phyloP scores from a whole-genome alignment of 768 basidiomycete species.

The Dentipellis fragilis region DNA sequence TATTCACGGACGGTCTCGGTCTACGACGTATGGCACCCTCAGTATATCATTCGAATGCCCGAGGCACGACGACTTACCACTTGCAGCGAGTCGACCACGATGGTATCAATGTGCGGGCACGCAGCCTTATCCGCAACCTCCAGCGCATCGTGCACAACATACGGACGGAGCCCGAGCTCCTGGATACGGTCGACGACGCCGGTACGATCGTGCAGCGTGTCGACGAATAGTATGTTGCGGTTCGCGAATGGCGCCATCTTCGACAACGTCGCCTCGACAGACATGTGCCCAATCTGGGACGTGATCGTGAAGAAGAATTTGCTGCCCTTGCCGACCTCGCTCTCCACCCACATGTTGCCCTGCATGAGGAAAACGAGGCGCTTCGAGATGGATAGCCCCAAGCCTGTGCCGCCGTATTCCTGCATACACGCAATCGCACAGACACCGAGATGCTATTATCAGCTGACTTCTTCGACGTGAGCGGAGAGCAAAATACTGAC shows the following conservation, averaged over 20 bases:
- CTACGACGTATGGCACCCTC: slow-evolving; percentile 26
- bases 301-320: slow-evolving; percentile 96
- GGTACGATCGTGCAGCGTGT: slow-evolving; percentile 68
- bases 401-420: slow-evolving; percentile 96
- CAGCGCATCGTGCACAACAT: slow-evolving; percentile 66
- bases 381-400: slow-evolving; percentile 95
- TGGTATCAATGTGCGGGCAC: slow-evolving; percentile 87
- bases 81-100: slow-evolving; percentile 82
- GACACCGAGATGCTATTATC: too few species aligned
- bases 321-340: slow-evolving; percentile 85
- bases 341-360: slow-evolving; percentile 98
- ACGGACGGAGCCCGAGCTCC: slow-evolving; percentile 71
- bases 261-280: slow-evolving; percentile 58
- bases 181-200: slow-evolving; percentile 68
- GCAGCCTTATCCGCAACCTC: slow-evolving; percentile 75
- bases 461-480: too few species aligned
- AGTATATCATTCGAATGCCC: neutral
- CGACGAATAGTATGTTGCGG: slow-evolving; percentile 85
- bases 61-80: slow-evolving; percentile 45
- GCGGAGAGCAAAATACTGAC: slow-evolving; percentile 29
- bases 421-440: slow-evolving; percentile 17
- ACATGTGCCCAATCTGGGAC: slow-evolving; percentile 68
- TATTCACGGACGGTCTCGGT: slow-evolving; percentile 85
- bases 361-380: slow-evolving; percentile 95
- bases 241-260: slow-evolving; percentile 86